Conservation (phyloP, 2,329 filamentous ascomycete species). For the Fusarium bactridioides region DNA sequence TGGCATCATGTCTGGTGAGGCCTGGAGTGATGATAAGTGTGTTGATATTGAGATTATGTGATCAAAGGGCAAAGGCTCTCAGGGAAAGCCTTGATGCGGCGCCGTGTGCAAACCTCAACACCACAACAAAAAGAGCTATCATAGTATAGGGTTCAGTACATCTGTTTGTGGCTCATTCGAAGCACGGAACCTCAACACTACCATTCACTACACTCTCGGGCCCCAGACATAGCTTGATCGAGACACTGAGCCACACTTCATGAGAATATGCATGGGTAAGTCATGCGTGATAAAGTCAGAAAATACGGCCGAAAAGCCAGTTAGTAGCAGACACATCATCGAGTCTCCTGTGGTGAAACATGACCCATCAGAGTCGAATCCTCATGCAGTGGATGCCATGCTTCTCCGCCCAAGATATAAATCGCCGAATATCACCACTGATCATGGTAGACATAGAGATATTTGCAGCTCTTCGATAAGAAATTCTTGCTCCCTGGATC, state of each 20-base stretch:
- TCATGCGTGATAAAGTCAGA: too few relatives aligned
- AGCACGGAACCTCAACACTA: neutral
- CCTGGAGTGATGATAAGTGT: neutral
- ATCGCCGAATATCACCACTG: fast-evolving
- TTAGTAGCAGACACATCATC: fast-evolving
- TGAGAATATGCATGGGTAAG: fast-evolving
- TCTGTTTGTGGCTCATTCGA: too few relatives aligned
- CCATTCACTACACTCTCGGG: fast-evolving
- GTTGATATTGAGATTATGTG: neutral
- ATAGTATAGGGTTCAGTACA: too few relatives aligned
- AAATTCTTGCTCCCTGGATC: neutral
- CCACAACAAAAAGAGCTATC: too few relatives aligned
- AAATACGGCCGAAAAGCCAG: fast-evolving
- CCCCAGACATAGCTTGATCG: fast-evolving
- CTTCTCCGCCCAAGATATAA: neutral
- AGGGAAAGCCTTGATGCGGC: fast-evolving
- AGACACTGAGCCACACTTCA: too few relatives aligned
- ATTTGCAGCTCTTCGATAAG: fast-evolving
- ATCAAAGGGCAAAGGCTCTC: neutral
- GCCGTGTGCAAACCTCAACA: too few relatives aligned
- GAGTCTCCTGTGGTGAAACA: neutral
- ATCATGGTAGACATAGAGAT: fast-evolving
- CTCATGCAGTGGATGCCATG: neutral
- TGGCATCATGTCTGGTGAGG: constrained; percentile 1
- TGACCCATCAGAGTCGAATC: too few relatives aligned